Evolutionary conservation across 148 eudicot genomes (phyloP), one percentile per base, ranked within the genome.

Genomic region (Fagopyrum homotropicum): DNA sequence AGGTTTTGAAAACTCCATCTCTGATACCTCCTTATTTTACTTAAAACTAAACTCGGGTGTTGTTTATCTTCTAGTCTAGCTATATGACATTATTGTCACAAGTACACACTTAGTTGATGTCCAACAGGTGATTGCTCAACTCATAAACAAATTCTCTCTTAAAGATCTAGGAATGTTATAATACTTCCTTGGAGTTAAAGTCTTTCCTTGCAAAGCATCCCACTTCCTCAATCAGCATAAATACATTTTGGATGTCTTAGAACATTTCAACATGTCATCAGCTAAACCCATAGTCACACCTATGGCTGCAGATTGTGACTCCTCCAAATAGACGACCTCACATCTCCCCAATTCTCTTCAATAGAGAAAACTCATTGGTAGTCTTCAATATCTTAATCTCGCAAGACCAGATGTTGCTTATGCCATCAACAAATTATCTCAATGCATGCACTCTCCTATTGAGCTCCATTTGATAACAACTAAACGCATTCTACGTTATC

Each of bases 281-380:
- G 0, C 52, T 9, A 49, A 49, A 6, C 12, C 52, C 3, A 12
- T 49, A 3, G 2, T 9, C 0, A 49, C 52, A 5, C 52, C 52
- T 9, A 9, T 49, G 3, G 52, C 52, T 12, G 9, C 0, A 8
- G 52, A 5, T 1, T 0, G 1, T 35, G 1, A 8, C 52, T 9
- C 11, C 3, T 12, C 9, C 11, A 2, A 0, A 8, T 0, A 8
- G 2, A 2, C 0, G 11, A 49, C 12, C 3, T 9, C 12, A 1
- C 12, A 0, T 1, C 1, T 49, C 1, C 6, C 3, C 0, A 8
- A 5, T 9, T 1, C 8, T 12, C 52, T 0, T 1, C 3, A 3
- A 9, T 49, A 49, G 6, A 5, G 52, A 12, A 8, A 49, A 49
- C 2, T 3, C 3, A 0, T 49, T 6, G 51, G 14, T 9, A 49